Conservation (phyloP, 148 eudicot genomes). For the Amaranthus cruentus region DNA sequence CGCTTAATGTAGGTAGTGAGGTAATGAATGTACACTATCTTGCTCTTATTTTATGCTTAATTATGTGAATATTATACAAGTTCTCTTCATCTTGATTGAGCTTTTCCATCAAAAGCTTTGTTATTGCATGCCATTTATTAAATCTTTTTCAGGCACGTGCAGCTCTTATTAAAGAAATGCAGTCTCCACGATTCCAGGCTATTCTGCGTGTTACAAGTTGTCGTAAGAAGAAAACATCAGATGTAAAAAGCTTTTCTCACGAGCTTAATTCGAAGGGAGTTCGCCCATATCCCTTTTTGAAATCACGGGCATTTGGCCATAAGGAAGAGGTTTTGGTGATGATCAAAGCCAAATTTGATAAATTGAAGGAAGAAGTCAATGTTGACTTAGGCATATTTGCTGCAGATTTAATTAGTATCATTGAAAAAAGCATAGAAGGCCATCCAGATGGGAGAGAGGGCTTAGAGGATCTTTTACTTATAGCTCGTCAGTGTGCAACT, state of each 20-base stretch:
- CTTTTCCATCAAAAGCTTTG: background rate
- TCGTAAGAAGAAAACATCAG: slow-evolving; percentile 68
- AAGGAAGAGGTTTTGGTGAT: slow-evolving; percentile 84
- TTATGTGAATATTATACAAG: background rate
- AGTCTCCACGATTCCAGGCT: slow-evolving; percentile 94
- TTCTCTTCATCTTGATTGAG: background rate
- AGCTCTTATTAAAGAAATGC: slow-evolving; percentile 83
- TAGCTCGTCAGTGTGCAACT: slow-evolving; percentile 77
- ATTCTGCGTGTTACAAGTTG: slow-evolving; percentile 81
- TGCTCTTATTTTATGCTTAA: slow-evolving; percentile 5
- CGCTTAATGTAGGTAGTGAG: slow-evolving; percentile 47
- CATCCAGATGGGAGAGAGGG: slow-evolving; percentile 68
- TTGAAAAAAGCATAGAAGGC: slow-evolving; percentile 51
- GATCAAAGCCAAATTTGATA: slow-evolving; percentile 85
- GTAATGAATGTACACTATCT: slow-evolving; percentile 30
- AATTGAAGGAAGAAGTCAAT: slow-evolving; percentile 87
- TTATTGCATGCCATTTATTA: slow-evolving; percentile 18
- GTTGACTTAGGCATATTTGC: slow-evolving; percentile 89
- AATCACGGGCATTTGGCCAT: slow-evolving; percentile 79
- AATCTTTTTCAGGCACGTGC: slow-evolving; percentile 56
- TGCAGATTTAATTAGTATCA: slow-evolving; percentile 73
- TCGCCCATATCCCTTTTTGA: slow-evolving; percentile 83
- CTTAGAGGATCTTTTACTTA: slow-evolving; percentile 75
- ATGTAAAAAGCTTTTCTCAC: slow-evolving; percentile 96
- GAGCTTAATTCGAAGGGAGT: slow-evolving; percentile 99